Percentiles rank a stretch among this genome's conserved stretches.
phyloP scores from a whole-genome alignment of 768 basidiomycete genomes.

The Leucocoprinus leucothites region DNA sequence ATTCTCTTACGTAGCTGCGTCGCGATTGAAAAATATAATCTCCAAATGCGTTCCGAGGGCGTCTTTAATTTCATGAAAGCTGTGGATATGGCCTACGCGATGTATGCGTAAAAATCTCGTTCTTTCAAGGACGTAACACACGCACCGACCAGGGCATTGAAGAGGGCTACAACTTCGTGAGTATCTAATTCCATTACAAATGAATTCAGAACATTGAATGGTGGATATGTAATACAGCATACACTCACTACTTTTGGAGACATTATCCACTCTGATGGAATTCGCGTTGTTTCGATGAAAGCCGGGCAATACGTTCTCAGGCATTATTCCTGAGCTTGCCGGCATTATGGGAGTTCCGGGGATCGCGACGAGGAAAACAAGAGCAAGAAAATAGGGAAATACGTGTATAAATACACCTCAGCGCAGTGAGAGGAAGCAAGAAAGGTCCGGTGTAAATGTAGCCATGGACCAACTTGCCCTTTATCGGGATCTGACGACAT shows the following conservation, averaged over 20 bases:
- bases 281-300: constrained; percentile 25
- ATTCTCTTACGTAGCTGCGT: constrained; percentile 47
- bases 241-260: constrained; percentile 35
- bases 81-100: constrained; percentile 47
- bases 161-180: constrained; percentile 53
- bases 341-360: constrained; percentile 12
- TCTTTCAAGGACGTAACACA: not conserved
- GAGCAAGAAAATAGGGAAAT: constrained; percentile 7
- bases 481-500: constrained; percentile 7
- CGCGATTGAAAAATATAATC: constrained; percentile 50
- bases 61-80: constrained; percentile 39
- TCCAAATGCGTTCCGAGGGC: constrained; percentile 39
- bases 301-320: not conserved
- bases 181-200: constrained; percentile 3
- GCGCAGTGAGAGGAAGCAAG: constrained; percentile 17
- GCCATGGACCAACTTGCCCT: not conserved
- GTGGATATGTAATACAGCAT: not conserved
- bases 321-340: constrained; percentile 30
- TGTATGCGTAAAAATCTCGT: not conserved
- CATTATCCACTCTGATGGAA: constrained; percentile 48
- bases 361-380: constrained; percentile 4
- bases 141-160: constrained; percentile 55
- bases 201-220: constrained; percentile 9
- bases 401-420: constrained; percentile 6
- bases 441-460: constrained; percentile 16